Base-by-base conservation (phyloP, 192 early-diverging fungal species). In the Glomus cerebriforme region DNA sequence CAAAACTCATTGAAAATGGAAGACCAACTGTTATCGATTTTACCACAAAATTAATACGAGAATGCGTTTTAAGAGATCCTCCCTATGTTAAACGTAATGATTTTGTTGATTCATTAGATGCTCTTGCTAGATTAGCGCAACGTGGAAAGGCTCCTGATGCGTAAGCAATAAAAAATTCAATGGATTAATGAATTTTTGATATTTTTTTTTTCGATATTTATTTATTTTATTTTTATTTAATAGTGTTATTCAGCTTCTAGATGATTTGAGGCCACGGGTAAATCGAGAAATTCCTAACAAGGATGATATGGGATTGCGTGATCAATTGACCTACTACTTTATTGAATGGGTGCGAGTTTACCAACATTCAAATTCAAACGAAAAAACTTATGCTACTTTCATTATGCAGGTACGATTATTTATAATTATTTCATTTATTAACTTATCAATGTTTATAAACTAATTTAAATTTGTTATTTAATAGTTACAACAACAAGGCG, bases 301-400 rank as follows among this genome's bases (percentile, higher is more conserved):
- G 43, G 87, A 85, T 32, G 80, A 90, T n/a, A 73, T 60, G 17
- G 74, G 83, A 29, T 49, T 95, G 62, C 84, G 90, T 15, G 91
- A 93, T 60, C 88, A 89, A 67, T 81, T 96, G 3, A 84, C 84
- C 0, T 85, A 85, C 29, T 80, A 93, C 37, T 96, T 96, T 88
- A 81, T 86, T 13, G 95, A 96, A 65, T 96, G 95, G 95, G 90
- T 95, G n/a, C 85, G 89, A 24, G 75, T 93, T 9, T 93, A 89
- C 68, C 87, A 92, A 65, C 89, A 91, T 67, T 91, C 93, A 1
- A 82, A 87, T 8, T 92, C 94, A 12, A 92, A 85, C 60, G 93
- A 94, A 73, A 92, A 93, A 76, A 80, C 87, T 7, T 90, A 92
- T 62, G 82, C 85, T 22, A 84, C 84, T 2, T 95, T 91, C 79